These are phyloP conservation scores for Aspergillus felis DNA, from an alignment of 2,329 filamentous ascomycete species.

Conservation along the genomic window DNA sequence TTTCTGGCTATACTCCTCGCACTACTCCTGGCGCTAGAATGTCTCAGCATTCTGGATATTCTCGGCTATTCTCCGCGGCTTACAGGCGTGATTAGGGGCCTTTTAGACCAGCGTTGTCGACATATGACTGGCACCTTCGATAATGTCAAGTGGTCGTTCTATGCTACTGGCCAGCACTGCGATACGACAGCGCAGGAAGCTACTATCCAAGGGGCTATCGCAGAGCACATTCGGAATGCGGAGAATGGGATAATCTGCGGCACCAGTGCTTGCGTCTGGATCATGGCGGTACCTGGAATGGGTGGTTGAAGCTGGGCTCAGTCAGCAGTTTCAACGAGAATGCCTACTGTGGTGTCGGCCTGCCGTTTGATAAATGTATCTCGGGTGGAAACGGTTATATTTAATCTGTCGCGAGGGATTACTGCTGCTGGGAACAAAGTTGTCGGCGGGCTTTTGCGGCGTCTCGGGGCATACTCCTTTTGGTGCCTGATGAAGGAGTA, in stretches of 20 bases:
- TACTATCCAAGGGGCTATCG: neutral
- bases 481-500: too few species aligned
- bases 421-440: too few species aligned
- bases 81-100: neutral
- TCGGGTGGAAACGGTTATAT: constrained; percentile 1
- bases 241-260: neutral
- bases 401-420: neutral
- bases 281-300: constrained; percentile 1
- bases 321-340: neutral
- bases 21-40: neutral
- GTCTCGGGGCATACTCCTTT: too few species aligned
- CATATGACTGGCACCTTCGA: neutral
- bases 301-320: constrained; percentile 1
- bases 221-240: constrained; percentile 1
- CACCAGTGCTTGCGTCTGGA: constrained; percentile 4
- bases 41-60: neutral
- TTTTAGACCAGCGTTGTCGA: neutral
- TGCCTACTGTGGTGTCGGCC: neutral
- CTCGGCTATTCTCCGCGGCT: neutral
- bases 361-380: neutral
- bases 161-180: neutral
- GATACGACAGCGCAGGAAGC: neutral
- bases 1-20: neutral
- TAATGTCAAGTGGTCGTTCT: neutral
- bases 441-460: too few species aligned